A percentile compares a stretch with the other conserved stretches of the same genome.
Evolutionary conservation across 192 early-diverging fungal genomes (phyloP).

Genomic region (Linnemannia schmuckeri): DNA sequence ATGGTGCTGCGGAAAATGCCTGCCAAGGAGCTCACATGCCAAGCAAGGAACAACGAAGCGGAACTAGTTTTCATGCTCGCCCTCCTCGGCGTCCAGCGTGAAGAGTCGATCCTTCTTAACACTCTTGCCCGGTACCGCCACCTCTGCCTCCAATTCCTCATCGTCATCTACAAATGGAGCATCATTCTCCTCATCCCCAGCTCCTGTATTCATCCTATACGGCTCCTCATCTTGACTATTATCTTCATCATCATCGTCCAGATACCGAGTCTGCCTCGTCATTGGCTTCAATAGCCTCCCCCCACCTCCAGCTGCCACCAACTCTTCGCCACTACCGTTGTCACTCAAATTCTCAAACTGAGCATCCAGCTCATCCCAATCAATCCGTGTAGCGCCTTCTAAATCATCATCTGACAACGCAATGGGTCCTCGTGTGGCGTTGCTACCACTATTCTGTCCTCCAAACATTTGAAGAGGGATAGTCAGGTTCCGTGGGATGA

Average conservation of each 20-base stretch:
- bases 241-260: slow-evolving; percentile 31
- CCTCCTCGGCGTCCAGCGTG: slow-evolving; percentile 25
- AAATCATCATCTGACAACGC: slow-evolving; percentile 50
- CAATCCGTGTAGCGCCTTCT: slow-evolving; percentile 37
- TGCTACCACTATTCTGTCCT: not conserved
- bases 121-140: not conserved
- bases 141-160: not conserved
- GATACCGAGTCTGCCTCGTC: slow-evolving; percentile 6
- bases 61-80: slow-evolving; percentile 7
- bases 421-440: slow-evolving; percentile 36
- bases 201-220: not conserved
- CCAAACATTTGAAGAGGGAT: slow-evolving; percentile 45
- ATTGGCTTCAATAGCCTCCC: slow-evolving; percentile 13
- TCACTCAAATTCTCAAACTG: slow-evolving; percentile 15
- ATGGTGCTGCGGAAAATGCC: not conserved
- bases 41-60: not conserved
- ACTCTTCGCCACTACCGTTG: slow-evolving; percentile 4
- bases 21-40: not conserved
- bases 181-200: not conserved
- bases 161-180: slow-evolving; percentile 7
- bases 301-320: slow-evolving; percentile 10
- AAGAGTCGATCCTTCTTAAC: slow-evolving; percentile 18
- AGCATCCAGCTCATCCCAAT: slow-evolving; percentile 49
- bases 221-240: not conserved
- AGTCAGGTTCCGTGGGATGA: slow-evolving; percentile 39